A percentile compares a stretch with the other conserved stretches of the same genome.
These are phyloP conservation scores for Leptographium wingfieldii DNA, from an alignment of 2,329 filamentous ascomycete genomes.

Conservation along the genomic window DNA sequence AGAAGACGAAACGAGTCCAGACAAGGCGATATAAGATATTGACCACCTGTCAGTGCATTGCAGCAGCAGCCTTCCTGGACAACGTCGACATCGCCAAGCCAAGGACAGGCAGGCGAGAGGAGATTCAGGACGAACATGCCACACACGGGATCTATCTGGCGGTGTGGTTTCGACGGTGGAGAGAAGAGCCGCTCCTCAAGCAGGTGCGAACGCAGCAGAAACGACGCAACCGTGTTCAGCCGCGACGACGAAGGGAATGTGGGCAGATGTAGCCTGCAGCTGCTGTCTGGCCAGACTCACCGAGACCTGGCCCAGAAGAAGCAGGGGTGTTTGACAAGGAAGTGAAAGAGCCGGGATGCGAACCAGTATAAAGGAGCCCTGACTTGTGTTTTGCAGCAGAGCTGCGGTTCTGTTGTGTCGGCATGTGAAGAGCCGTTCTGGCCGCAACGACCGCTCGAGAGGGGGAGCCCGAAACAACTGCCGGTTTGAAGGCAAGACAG, in stretches of 20 bases:
- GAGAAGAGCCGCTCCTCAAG: background rate
- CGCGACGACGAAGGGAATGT: background rate
- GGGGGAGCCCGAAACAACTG: too few relatives aligned
- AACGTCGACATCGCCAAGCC: slow-evolving; percentile 20
- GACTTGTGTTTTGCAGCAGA: background rate
- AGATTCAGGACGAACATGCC: background rate
- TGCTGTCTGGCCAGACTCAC: background rate
- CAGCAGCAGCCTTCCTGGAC: slow-evolving; percentile 18
- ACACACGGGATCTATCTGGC: slow-evolving; percentile 5
- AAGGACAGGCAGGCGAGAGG: slow-evolving; percentile 4
- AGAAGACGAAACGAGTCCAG: background rate
- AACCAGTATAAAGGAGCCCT: background rate
- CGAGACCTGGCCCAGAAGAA: background rate
- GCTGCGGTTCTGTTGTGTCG: too few relatives aligned
- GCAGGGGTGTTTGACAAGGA: background rate
- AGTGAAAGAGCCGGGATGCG: background rate
- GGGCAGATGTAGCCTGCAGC: background rate
- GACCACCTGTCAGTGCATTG: slow-evolving; percentile 12
- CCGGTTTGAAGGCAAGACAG: too few relatives aligned
- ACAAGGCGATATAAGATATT: background rate
- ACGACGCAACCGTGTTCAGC: background rate
- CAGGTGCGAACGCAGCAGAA: background rate
- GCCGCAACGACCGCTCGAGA: too few relatives aligned
- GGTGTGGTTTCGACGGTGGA: background rate
- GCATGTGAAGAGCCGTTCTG: too few relatives aligned